phyloP scores from a whole-genome alignment of 768 basidiomycete genomes.

The Polyporus arcularius region DNA sequence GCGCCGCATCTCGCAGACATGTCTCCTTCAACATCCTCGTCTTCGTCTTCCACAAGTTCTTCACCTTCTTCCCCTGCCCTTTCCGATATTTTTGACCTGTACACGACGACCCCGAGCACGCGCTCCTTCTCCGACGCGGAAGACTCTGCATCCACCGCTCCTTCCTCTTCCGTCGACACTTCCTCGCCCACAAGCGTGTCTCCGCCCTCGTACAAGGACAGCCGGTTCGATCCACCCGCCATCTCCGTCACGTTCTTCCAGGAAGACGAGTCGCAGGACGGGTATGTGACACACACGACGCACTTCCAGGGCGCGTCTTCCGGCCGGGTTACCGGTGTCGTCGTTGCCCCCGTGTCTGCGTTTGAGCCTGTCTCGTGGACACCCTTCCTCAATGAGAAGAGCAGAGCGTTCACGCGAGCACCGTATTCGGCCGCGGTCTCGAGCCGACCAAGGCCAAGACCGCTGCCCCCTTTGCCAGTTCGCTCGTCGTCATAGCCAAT shows the following conservation, averaged over 20 bases:
- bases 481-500: background rate
- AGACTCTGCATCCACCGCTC: conserved; percentile 10
- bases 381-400: background rate
- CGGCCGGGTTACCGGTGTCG: no score
- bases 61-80: conserved; percentile 14
- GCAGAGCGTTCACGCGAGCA: background rate
- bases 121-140: conserved; percentile 5
- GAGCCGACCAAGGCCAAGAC: background rate
- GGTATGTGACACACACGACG: background rate
- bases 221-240: conserved; percentile 3
- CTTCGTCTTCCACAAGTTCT: conserved; percentile 1
- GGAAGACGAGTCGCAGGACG: background rate
- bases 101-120: conserved; percentile 8
- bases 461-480: conserved; percentile 16
- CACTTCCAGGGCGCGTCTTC: background rate
- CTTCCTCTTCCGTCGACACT: conserved; percentile 10
- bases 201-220: conserved; percentile 6
- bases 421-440: background rate
- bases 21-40: background rate
- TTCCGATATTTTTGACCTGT: conserved; percentile 19
- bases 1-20: conserved; percentile 9
- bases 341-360: background rate
- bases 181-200: background rate
- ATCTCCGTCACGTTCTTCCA: conserved; percentile 19
- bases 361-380: conserved; percentile 1